Conservation (phyloP, 805 yeast species). For the Starmerella sirachaensis region DNA sequence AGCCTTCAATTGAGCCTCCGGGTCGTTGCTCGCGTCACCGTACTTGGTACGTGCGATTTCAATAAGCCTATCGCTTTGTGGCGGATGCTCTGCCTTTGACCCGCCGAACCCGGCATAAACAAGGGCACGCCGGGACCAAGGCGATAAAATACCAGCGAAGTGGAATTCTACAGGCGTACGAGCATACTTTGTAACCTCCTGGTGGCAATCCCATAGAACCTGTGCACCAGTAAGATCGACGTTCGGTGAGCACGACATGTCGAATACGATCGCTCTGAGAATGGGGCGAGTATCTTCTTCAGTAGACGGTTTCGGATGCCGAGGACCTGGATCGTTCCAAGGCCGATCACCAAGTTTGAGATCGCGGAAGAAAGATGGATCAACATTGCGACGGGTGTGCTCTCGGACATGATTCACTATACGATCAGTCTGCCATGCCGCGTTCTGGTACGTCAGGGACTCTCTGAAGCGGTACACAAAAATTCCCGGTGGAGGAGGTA, state of each 20-base stretch:
- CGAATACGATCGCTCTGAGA: constrained; percentile 62
- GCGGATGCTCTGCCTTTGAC: constrained; percentile 28
- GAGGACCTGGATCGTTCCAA: constrained; percentile 83
- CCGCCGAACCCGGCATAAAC: constrained; percentile 43
- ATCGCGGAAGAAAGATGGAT: constrained; percentile 30
- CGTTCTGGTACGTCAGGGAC: constrained; percentile 69
- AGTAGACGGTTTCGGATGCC: constrained; percentile 23
- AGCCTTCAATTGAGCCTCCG: constrained; percentile 4
- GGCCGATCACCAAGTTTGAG: constrained; percentile 50
- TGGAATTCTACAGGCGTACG: constrained; percentile 81
- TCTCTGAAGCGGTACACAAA: constrained; percentile 75
- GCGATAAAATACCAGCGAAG: constrained; percentile 70
- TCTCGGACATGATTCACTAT: constrained; percentile 56
- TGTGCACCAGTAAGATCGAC: constrained; percentile 74
- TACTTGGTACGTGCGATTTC: constrained; percentile 8
- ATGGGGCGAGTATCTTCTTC: constrained; percentile 47
- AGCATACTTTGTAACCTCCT: constrained; percentile 58
- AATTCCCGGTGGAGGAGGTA: constrained; percentile 84
- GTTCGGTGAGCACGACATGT: constrained; percentile 64
- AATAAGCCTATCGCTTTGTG: constrained; percentile 11
- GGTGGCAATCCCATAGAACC: constrained; percentile 60
- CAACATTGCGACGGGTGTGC: constrained; percentile 42
- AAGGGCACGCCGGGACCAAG: constrained; percentile 76
- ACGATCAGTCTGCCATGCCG: constrained; percentile 57
- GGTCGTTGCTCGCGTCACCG: background rate